Percentiles rank a stretch among this genome's conserved stretches.
Evolutionary conservation across 345 rosid genomes (phyloP).

Genomic region (Eucalyptus rudis): DNA sequence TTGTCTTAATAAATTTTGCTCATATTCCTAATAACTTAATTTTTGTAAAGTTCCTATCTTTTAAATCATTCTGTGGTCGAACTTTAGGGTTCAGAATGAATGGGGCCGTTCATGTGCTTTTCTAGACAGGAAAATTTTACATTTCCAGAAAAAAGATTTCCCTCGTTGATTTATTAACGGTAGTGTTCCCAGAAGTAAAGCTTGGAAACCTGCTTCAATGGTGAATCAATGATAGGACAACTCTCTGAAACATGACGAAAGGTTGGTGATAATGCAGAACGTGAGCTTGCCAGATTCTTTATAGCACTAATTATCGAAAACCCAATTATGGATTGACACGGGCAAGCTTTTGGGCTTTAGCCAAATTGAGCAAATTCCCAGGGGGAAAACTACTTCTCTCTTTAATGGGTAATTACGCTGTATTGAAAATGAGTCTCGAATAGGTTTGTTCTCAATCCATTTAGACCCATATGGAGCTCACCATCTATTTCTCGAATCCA

Average conservation of each 20-base stretch:
- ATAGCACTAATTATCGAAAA: background rate
- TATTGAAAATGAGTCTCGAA: background rate
- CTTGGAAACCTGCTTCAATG: background rate
- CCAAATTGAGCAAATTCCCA: background rate
- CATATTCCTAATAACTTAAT: background rate
- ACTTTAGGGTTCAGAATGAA: background rate
- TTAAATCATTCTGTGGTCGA: background rate
- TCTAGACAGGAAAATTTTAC: background rate
- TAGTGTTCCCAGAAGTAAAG: background rate
- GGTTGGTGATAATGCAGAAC: background rate
- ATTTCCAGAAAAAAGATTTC: background rate
- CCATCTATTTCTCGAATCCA: background rate
- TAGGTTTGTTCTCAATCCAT: background rate
- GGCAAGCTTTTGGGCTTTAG: background rate
- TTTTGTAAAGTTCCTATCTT: background rate
- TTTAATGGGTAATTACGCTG: background rate
- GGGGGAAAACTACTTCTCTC: background rate
- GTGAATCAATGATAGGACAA: background rate
- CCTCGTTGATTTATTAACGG: background rate
- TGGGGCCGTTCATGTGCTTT: background rate
- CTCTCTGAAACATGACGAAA: background rate
- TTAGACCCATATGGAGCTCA: background rate
- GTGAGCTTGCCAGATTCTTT: background rate
- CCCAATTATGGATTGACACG: background rate
- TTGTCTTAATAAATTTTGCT: background rate